Evolutionary conservation across 2,329 filamentous ascomycete genomes (phyloP).

Genomic region (Xylariaceae sp.): DNA sequence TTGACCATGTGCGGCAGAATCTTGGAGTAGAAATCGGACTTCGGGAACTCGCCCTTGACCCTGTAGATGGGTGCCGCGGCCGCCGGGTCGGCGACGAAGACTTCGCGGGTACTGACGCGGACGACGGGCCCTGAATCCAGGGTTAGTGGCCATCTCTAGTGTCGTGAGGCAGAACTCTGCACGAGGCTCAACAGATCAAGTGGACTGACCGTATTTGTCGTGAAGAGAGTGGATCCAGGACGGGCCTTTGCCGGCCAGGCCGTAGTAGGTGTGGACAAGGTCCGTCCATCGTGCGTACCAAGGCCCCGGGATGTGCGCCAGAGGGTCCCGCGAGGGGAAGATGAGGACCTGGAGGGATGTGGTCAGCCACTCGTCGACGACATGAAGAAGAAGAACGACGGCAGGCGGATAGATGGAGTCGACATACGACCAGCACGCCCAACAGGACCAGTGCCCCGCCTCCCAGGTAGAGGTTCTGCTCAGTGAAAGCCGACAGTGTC

Average conservation of each 20-base stretch:
- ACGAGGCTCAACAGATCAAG: too few relatives aligned
- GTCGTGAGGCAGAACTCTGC: too few relatives aligned
- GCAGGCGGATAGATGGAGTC: too few relatives aligned
- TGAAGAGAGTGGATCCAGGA: conserved; percentile 19
- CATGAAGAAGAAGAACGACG: too few relatives aligned
- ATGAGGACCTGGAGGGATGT: too few relatives aligned
- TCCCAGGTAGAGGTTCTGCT: too few relatives aligned
- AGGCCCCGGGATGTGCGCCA: conserved; percentile 12
- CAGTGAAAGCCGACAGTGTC: too few relatives aligned
- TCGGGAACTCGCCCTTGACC: conserved; percentile 19
- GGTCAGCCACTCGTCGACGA: too few relatives aligned
- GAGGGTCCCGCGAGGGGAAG: too few relatives aligned
- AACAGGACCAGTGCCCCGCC: too few relatives aligned
- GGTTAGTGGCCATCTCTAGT: too few relatives aligned
- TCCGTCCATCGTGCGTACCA: conserved; percentile 13
- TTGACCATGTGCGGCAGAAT: conserved; percentile 14
- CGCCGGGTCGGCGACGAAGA: conserved; percentile 16
- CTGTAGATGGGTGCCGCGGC: conserved; percentile 15
- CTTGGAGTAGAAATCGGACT: conserved; percentile 13
- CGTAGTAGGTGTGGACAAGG: conserved; percentile 7
- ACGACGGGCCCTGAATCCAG: conserved; percentile 18
- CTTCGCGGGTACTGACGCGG: conserved; percentile 18
- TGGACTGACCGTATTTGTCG: conserved; percentile 17
- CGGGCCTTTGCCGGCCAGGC: conserved; percentile 6
- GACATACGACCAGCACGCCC: too few relatives aligned